Base-by-base conservation (phyloP, 768 basidiomycete species). In the Mycena latifolia region DNA sequence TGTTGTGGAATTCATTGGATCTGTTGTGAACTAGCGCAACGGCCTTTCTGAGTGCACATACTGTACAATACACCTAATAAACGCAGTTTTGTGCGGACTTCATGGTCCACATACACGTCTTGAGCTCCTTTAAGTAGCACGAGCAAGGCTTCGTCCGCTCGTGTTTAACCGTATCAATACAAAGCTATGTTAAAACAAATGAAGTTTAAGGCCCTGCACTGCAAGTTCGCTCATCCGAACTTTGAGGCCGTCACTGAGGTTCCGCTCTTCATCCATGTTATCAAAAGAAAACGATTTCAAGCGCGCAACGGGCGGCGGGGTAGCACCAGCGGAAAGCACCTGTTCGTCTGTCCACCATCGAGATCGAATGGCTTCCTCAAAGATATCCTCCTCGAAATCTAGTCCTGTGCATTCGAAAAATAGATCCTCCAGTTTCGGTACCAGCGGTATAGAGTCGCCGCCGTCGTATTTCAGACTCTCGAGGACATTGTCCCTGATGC, bases 321-420 rank as follows among this genome's bases (percentile, higher is more conserved):
- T 45, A 10, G 24, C 37, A 53, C 51, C n/a, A n/a, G n/a, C 51
- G 9, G 59, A 2, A 24, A 33, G 50, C 12, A 31, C 20, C 11
- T 24, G 29, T 12, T 53, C 60, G 3, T 45, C 51, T 27, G 22
- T 39, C 51, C 51, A 61, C 51, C 61, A 62, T 11, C 59, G 48
- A 3, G 61, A 46, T 31, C 61, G 43, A 33, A 62, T 55, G 33
- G 61, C 52, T 2, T 8, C 50, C 59, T 61, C 59, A 20, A 61
- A 25, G 7, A 37, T 10, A 28, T 33, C 39, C 20, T 35, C 31
- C 1, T 29, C 24, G 24, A 31, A 29, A n/a, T 31, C 20, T 6
- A 5, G 3, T 9, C 50, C n/a, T 7, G 52, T 27, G 15, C 20
- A 2, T 11, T 29, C 20, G 22, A 54, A 8, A 22, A 20, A 1